A percentile compares a stretch with the other conserved stretches of the same genome.
Evolutionary conservation across 139 green algal species (phyloP).

Genomic region (Trebouxia sp.): DNA sequence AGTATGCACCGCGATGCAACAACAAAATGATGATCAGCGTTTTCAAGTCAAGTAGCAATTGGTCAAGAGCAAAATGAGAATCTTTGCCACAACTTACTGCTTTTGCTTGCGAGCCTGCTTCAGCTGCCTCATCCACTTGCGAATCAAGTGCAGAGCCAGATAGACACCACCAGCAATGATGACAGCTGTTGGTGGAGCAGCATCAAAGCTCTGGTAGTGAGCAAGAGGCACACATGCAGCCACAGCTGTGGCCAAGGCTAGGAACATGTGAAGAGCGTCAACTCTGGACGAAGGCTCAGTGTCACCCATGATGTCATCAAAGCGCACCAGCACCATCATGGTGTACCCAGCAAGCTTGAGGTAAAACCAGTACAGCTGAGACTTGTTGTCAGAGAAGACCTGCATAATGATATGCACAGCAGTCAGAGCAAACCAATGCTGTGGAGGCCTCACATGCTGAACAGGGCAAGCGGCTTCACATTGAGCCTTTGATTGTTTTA

Average conservation of each 20-base stretch:
- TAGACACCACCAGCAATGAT: neutral
- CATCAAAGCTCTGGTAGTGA: neutral
- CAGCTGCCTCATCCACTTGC: neutral
- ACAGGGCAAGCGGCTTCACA: no score
- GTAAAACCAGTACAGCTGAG: constrained; percentile 21
- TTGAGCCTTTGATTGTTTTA: no score
- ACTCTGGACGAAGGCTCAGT: neutral
- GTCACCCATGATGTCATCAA: constrained; percentile 26
- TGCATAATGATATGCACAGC: no score
- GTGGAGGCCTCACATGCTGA: neutral
- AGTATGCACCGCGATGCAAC: no score
- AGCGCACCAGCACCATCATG: constrained; percentile 24
- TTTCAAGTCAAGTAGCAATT: neutral
- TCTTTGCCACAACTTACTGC: no score
- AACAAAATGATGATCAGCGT: neutral
- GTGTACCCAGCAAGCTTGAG: constrained; percentile 28
- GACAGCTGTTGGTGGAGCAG: neutral
- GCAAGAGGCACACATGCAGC: neutral
- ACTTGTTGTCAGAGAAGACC: neutral
- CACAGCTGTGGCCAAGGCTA: neutral
- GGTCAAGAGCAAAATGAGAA: no score
- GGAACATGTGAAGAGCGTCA: neutral
- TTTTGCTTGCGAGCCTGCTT: constrained; percentile 12
- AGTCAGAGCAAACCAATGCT: no score
- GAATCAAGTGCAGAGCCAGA: neutral